Percentiles rank a stretch among this genome's conserved stretches.
Evolutionary conservation across 2,329 filamentous ascomycete species (phyloP).

Genomic region (Epichloe baconii): DNA sequence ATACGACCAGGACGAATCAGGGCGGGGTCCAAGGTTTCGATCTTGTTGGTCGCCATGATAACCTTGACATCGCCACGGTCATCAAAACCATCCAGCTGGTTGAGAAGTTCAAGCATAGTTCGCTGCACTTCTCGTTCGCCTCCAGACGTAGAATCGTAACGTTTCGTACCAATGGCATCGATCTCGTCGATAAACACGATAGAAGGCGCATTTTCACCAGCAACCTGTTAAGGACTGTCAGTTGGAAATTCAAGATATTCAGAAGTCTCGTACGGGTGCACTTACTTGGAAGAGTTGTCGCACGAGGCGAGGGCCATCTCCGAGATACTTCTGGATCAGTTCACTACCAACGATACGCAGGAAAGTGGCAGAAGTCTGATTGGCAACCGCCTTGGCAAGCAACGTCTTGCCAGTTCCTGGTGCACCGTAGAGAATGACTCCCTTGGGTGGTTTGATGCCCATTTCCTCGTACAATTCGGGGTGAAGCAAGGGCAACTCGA

Average conservation of each 20-base stretch:
- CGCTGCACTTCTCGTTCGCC: slow-evolving; percentile 96
- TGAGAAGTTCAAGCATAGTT: slow-evolving; percentile 96
- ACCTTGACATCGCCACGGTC: slow-evolving; percentile 98
- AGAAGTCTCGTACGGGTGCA: background rate
- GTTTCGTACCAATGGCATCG: slow-evolving; percentile 96
- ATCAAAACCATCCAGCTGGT: slow-evolving; percentile 97
- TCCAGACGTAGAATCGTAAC: slow-evolving; percentile 93
- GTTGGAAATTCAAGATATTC: background rate
- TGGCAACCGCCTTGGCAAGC: slow-evolving; percentile 91
- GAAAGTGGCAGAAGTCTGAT: slow-evolving; percentile 98
- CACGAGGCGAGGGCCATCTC: slow-evolving; percentile 86
- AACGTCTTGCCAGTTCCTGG: slow-evolving; percentile 95
- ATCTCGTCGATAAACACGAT: slow-evolving; percentile 99
- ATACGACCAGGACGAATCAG: slow-evolving; percentile 95
- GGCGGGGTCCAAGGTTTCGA: slow-evolving; percentile 90
- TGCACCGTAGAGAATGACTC: slow-evolving; percentile 95
- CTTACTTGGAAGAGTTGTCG: slow-evolving; percentile 82
- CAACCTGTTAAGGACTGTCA: slow-evolving; percentile 42
- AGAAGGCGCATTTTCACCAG: slow-evolving; percentile 87
- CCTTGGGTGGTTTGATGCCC: slow-evolving; percentile 99
- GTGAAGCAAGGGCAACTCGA: slow-evolving; percentile 87
- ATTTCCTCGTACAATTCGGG: slow-evolving; percentile 98
- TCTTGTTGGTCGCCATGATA: slow-evolving; percentile 99
- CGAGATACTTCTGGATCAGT: slow-evolving; percentile 96
- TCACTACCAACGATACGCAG: slow-evolving; percentile 93